Base-by-base conservation (phyloP, 2,329 filamentous ascomycete species). In the Beauveria brongniartii region DNA sequence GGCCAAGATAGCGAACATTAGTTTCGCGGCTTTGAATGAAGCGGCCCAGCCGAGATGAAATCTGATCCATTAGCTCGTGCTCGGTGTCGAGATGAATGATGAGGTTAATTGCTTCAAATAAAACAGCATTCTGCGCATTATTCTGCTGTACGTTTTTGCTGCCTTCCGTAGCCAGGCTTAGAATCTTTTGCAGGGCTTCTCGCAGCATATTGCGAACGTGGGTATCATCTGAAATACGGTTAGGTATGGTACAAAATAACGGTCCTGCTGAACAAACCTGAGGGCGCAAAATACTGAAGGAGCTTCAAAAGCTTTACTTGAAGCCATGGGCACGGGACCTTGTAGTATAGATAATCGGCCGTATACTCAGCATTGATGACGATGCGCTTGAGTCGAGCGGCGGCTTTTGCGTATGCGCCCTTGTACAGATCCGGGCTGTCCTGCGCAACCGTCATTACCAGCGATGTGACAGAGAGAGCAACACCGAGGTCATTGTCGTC, bases 121-220 rank as follows among this genome's bases (percentile, higher is more conserved):
- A 81, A 16, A 99, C 92, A 0, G 94, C 94, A 70, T 99, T 99
- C 71, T 97, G 94, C 0, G 94, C 94, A 71, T 99, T 99, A 74
- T 99, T 99, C 72, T 99, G 94, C 75, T 99, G 94, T 18, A 99
- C 94, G 69, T 99, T 99, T 77, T 97, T 99, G 58, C 91, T 94
- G 71, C 91, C 87, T 70, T 97, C 93, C 80, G 96, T 87, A 1
- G 94, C 93, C 43, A 91, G 80, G 69, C 97, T 91, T 72, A 99
- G 81, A 51, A 97, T 96, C 73, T 89, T 91, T 72, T 95, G 90
- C 53, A 99, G 77, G 1, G 92, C 93, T 70, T 96, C 90, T 52
- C 94, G 88, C 65, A 99, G 94, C 76, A 99, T 87, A 50, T 91
- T 88, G 61, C 93, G 89, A 46, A 96, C 86, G 72, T 97, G 91